Conservation (phyloP, 2,329 filamentous ascomycete species). For the Sporothrix schenckii region DNA sequence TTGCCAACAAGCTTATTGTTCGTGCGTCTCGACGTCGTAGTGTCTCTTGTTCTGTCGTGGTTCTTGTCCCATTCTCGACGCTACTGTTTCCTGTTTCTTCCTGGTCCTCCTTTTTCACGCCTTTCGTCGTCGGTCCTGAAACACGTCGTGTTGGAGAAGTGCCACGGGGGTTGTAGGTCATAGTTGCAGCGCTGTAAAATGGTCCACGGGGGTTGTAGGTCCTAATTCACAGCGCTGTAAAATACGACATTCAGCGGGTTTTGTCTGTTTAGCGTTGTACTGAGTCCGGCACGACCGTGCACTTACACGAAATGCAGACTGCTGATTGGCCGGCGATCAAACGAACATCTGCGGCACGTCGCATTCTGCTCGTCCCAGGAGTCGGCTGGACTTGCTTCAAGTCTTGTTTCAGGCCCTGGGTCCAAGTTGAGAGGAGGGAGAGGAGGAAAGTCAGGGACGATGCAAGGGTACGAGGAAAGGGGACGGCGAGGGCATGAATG, state of each 20-base stretch:
- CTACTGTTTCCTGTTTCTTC: conserved; percentile 4
- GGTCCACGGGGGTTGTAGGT: neutral
- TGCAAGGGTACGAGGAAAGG: neutral
- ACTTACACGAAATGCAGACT: conserved; percentile 14
- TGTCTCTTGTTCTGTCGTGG: neutral
- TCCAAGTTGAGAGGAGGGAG: neutral
- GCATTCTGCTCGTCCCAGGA: neutral
- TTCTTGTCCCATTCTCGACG: conserved; percentile 7
- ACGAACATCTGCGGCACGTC: conserved; percentile 15
- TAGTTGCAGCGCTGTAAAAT: too few relatives aligned
- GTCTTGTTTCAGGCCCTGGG: conserved; percentile 27
- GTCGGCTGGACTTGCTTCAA: conserved; percentile 32
- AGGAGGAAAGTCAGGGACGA: neutral
- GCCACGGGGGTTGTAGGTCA: neutral
- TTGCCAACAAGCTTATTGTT: neutral
- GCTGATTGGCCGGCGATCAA: conserved; percentile 30
- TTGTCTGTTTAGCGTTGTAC: neutral
- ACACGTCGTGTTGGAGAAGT: conserved; percentile 20
- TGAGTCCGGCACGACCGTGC: neutral
- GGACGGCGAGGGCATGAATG: neutral
- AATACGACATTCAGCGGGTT: neutral
- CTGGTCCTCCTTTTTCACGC: neutral
- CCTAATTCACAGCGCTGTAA: too few relatives aligned
- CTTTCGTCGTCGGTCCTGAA: conserved; percentile 4
- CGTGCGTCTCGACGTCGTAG: too few relatives aligned